Percentiles rank a stretch among this genome's conserved stretches.
These are phyloP conservation scores for Mimosa pudica DNA, from an alignment of 306 rosid species.

Conservation along the genomic window DNA sequence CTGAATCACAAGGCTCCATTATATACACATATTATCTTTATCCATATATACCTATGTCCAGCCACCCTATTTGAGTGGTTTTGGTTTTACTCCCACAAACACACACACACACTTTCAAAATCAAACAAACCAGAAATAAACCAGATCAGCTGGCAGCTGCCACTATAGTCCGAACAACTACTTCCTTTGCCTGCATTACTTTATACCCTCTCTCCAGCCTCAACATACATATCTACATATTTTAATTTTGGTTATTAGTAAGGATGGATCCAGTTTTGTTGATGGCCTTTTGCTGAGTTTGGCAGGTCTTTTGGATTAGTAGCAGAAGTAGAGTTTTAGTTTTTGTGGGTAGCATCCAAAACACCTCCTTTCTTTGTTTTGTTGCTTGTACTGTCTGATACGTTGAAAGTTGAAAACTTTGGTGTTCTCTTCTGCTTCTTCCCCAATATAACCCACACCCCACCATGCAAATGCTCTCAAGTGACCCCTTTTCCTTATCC, in stretches of 20 bases:
- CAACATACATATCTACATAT: conserved; percentile 19
- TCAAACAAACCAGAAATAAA: conserved; percentile 50
- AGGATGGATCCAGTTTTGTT: conserved; percentile 36
- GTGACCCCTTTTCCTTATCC: conserved; percentile 69
- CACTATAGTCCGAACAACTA: conserved; percentile 36
- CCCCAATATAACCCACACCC: conserved; percentile 16
- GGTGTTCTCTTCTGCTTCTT: conserved; percentile 42
- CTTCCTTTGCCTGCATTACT: conserved; percentile 33
- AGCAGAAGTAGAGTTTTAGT: conserved; percentile 3
- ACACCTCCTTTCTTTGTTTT: conserved; percentile 44
- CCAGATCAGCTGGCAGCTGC: conserved; percentile 40
- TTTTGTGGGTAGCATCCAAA: conserved; percentile 50
- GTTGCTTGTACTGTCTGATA: conserved; percentile 49
- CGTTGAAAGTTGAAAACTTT: conserved; percentile 42
- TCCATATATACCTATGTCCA: not conserved
- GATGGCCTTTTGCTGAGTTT: conserved; percentile 72
- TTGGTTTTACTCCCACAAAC: conserved; percentile 60
- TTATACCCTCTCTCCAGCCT: conserved; percentile 35
- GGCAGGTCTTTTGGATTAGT: conserved; percentile 39
- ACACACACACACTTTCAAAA: conserved; percentile 33
- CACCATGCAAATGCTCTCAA: conserved; percentile 55
- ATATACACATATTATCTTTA: not conserved
- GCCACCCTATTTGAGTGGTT: conserved; percentile 21
- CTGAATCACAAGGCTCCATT: not conserved
- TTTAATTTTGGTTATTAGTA: conserved; percentile 30